Base-by-base conservation (phyloP, 2,329 filamentous ascomycete genomes). In the Sphaerulina musiva region DNA sequence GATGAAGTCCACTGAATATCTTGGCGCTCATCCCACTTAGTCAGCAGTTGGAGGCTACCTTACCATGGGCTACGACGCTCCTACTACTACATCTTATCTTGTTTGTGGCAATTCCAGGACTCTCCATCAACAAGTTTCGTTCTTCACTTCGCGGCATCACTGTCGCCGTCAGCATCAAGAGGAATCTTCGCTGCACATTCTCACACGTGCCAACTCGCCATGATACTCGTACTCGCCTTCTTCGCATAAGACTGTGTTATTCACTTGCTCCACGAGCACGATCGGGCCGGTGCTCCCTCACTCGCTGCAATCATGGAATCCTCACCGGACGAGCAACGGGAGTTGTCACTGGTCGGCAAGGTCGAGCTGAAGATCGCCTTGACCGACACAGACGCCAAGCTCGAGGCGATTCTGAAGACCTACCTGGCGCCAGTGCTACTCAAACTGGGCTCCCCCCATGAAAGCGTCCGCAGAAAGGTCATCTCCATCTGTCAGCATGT, bases 281-380 rank as follows among this genome's bases (percentile, higher is more conserved):
- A 8, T 36, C 32, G 11, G 32, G 32, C 8, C 2, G 8, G 32
- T 5, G 32, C 32, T 36, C 32, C 11, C 10, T n/a, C 12, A 38
- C 6, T 9, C 4, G 26, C 29, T 26, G 7, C 26, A 48, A 56
- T 10, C 23, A 53, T 53, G 49, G 49, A 49, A 2, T 20, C 54
- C 6, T 49, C 54, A 9, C 32, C 54, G 6, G 54, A 56, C 32
- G 83, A 87, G 71, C 78, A 86, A 70, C 82, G 84, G 58, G 90
- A 95, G 78, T 78, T 95, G 62, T 81, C 83, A 61, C 81, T 96
- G 58, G 81, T 95, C 49, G 87, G 87, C 65, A 92, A 88, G 68
- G 86, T 95, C 44, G 90, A 95, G 70, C 82, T 93, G 67, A 82
- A 85, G 59, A 93, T 96, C 65, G 86, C 82, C 29, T 81, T 92